A percentile compares a stretch with the other conserved stretches of the same genome.
phyloP scores from a whole-genome alignment of 345 rosid genomes.

The Capsella bursapastoris region DNA sequence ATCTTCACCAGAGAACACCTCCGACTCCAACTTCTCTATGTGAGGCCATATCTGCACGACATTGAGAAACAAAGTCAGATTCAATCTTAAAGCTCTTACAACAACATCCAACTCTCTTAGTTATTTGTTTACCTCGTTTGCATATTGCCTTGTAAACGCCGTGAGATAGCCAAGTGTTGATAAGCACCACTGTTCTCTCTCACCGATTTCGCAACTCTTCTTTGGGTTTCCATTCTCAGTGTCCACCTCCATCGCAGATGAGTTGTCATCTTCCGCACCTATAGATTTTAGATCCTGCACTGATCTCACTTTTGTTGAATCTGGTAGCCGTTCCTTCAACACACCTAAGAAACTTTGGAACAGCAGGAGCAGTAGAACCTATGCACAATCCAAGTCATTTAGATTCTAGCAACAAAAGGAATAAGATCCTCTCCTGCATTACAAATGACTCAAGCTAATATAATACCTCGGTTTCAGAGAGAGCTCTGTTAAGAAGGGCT shows the following conservation, averaged over 20 bases:
- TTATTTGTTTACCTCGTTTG: slow-evolving; percentile 66
- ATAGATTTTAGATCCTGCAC: slow-evolving; percentile 63
- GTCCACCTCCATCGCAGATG: slow-evolving; percentile 81
- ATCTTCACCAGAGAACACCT: slow-evolving; percentile 60
- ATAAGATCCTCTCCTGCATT: slow-evolving; percentile 10
- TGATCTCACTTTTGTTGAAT: slow-evolving; percentile 64
- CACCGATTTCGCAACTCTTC: slow-evolving; percentile 67
- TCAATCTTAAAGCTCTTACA: background rate
- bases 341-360: slow-evolving; percentile 72
- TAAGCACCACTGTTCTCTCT: slow-evolving; percentile 93
- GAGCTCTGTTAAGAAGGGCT: slow-evolving; percentile 86
- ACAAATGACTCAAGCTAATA: background rate
- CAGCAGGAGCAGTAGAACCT: slow-evolving; percentile 72
- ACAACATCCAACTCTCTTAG: background rate
- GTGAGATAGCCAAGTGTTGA: slow-evolving; percentile 88
- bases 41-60: slow-evolving; percentile 78
- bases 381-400: slow-evolving; percentile 23
- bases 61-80: slow-evolving; percentile 16
- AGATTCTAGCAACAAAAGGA: slow-evolving; percentile 13
- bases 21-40: slow-evolving; percentile 75
- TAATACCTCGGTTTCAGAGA: slow-evolving; percentile 84
- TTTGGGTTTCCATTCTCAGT: slow-evolving; percentile 64
- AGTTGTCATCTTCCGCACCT: slow-evolving; percentile 57
- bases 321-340: slow-evolving; percentile 80
- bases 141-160: slow-evolving; percentile 90